These are phyloP conservation scores for Metarhizium brunneum DNA, from an alignment of 2,329 filamentous ascomycete genomes.

Conservation along the genomic window DNA sequence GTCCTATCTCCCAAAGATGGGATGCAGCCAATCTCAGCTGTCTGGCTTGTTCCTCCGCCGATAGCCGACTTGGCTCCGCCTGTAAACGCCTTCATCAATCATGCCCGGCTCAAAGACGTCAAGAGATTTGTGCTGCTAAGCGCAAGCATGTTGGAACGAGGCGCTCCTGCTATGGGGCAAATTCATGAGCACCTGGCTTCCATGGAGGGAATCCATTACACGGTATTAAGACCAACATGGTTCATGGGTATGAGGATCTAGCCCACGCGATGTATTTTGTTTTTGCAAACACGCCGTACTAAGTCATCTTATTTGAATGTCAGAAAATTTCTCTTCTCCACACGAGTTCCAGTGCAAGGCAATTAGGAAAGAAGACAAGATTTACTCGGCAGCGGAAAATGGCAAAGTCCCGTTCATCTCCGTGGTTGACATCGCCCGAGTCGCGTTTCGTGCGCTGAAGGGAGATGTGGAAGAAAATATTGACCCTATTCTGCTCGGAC, in stretches of 20 bases:
- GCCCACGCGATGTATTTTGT: no score
- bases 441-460: not conserved
- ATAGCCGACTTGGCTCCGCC: not conserved
- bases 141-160: not conserved
- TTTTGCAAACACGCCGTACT: no score
- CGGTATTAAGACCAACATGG: no score
- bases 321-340: no score
- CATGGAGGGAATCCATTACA: no score
- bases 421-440: not conserved
- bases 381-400: not conserved
- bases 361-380: not conserved
- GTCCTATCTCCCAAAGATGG: no score
- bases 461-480: not conserved
- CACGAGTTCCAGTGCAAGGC: not conserved
- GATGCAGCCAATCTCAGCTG: no score
- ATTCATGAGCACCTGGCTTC: not conserved
- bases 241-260: no score
- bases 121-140: not conserved
- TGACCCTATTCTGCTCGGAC: not conserved
- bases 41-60: not conserved
- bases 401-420: slow-evolving; percentile 2
- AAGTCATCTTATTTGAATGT: no score
- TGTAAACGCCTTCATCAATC: not conserved
- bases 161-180: not conserved
- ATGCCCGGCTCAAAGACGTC: not conserved